Percentiles rank a stretch among this genome's conserved stretches.
phyloP scores from a whole-genome alignment of 495 filamentous ascomycete genomes.

The Neurospora pannonica region DNA sequence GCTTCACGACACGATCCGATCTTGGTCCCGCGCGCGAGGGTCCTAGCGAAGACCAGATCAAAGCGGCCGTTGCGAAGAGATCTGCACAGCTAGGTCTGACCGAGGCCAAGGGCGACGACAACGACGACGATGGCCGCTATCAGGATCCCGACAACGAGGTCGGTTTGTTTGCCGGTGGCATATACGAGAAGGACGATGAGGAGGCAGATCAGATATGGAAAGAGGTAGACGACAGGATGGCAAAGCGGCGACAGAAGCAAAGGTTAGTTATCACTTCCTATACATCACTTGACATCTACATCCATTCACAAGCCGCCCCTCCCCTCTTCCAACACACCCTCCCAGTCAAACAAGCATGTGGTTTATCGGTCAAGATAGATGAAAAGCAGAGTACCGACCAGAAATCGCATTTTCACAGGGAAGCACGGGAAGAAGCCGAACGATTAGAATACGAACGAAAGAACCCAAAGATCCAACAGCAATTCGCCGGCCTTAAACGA shows the following conservation, averaged over 20 bases:
- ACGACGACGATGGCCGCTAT: slow-evolving; percentile 75
- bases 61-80: slow-evolving; percentile 87
- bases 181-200: slow-evolving; percentile 93
- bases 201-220: slow-evolving; percentile 94
- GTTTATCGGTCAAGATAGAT: slow-evolving; percentile 64
- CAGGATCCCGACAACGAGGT: slow-evolving; percentile 97
- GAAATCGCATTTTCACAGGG: slow-evolving; percentile 60
- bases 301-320: slow-evolving; percentile 9
- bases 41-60: slow-evolving; percentile 95
- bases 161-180: slow-evolving; percentile 85
- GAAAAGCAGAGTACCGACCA: slow-evolving; percentile 76
- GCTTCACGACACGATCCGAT: slow-evolving; percentile 96
- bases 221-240: slow-evolving; percentile 94
- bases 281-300: neutral
- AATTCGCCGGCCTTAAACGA: slow-evolving; percentile 93
- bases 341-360: slow-evolving; percentile 36
- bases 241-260: slow-evolving; percentile 70
- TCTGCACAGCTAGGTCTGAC: slow-evolving; percentile 70
- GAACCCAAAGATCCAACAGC: slow-evolving; percentile 97
- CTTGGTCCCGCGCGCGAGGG: slow-evolving; percentile 93
- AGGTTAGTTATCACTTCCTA: slow-evolving; percentile 60
- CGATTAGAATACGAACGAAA: slow-evolving; percentile 89
- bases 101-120: slow-evolving; percentile 74
- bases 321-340: slow-evolving; percentile 5
- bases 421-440: slow-evolving; percentile 87